These are phyloP conservation scores for Chlorella ohadii DNA, from an alignment of 139 green algal species.

Conservation along the genomic window DNA sequence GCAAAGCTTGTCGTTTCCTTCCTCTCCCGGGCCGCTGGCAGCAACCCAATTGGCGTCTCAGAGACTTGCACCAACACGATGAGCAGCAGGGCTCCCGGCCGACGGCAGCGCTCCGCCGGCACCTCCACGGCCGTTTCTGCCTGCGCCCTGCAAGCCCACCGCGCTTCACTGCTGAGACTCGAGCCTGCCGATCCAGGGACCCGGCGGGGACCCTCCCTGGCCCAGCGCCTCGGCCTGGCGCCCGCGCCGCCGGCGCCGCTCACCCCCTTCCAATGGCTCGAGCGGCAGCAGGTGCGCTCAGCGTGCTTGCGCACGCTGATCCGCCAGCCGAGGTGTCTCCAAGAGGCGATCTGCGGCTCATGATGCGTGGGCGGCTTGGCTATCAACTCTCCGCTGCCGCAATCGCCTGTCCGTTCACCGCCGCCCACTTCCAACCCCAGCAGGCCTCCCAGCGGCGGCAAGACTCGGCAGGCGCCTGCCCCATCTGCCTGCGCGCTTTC, in stretches of 20 bases:
- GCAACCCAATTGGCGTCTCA: background rate
- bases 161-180: background rate
- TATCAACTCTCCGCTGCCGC: no score
- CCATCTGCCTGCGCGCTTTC: slow-evolving; percentile 72
- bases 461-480: slow-evolving; percentile 55
- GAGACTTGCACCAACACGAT: background rate
- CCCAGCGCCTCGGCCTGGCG: slow-evolving; percentile 64
- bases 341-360: no score
- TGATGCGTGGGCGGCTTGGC: no score
- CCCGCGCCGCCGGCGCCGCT: slow-evolving; percentile 51
- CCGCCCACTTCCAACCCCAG: background rate
- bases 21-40: background rate
- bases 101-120: background rate
- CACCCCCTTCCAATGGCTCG: slow-evolving; percentile 55
- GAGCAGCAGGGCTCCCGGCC: background rate
- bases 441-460: background rate
- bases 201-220: slow-evolving; percentile 48
- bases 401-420: no score
- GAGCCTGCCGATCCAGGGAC: background rate
- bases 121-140: background rate
- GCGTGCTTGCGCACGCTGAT: background rate
- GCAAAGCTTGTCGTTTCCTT: no score
- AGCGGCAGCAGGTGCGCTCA: background rate
- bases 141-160: slow-evolving; percentile 3
- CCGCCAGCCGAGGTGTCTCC: no score